Conservation (phyloP, 1,284 basidiomycete genomes). For the Termitomyces sp. region DNA sequence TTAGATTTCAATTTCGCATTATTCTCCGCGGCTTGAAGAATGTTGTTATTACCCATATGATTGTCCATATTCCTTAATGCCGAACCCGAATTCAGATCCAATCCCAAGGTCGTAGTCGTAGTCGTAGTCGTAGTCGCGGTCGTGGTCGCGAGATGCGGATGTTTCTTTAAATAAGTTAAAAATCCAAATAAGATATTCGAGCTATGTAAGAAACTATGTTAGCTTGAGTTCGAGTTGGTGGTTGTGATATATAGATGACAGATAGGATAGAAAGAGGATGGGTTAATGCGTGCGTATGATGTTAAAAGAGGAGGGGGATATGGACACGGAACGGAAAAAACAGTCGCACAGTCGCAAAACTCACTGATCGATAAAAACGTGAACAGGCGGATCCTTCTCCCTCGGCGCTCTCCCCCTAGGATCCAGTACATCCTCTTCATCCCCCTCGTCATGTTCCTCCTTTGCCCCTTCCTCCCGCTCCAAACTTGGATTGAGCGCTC, state of each 20-base stretch:
- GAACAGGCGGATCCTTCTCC: conserved; percentile 56
- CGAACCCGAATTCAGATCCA: neutral
- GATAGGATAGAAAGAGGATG: neutral
- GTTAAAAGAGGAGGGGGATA: neutral
- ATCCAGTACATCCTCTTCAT: conserved; percentile 32
- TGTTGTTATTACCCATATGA: neutral
- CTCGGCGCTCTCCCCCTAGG: conserved; percentile 34
- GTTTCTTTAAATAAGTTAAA: conserved; percentile 17
- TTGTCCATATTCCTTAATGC: neutral
- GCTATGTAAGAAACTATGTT: neutral
- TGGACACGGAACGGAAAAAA: neutral
- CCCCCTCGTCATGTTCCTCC: conserved; percentile 11
- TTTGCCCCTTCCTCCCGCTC: too few species aligned
- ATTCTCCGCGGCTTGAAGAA: neutral
- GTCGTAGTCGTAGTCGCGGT: neutral
- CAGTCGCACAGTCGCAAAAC: conserved; percentile 12
- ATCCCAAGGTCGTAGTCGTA: neutral
- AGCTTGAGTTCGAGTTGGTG: neutral
- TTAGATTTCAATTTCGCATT: neutral
- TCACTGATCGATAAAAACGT: conserved; percentile 86
- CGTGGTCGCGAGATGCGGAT: neutral
- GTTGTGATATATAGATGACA: conserved; percentile 8
- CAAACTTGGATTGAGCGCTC: neutral
- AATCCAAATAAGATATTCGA: conserved; percentile 21
- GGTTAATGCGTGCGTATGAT: neutral